Conservation (phyloP, 148 eudicot genomes). For the Rhododendron henanense region DNA sequence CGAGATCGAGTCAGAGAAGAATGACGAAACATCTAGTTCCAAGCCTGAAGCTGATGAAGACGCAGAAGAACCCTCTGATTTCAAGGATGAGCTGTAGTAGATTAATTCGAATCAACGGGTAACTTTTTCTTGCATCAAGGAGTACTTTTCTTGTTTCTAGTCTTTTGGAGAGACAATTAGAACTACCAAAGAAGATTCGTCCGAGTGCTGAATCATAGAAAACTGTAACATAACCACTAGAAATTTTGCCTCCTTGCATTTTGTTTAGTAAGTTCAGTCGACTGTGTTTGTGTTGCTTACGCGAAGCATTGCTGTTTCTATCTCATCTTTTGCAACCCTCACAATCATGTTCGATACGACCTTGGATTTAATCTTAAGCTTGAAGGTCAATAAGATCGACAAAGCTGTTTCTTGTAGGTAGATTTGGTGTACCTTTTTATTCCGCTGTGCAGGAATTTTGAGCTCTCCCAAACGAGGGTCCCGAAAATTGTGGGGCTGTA, state of each 20-base stretch:
- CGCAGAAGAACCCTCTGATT: conserved; percentile 14
- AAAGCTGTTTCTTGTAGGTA: background rate
- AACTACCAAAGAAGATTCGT: background rate
- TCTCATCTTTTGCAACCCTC: background rate
- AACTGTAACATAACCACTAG: background rate
- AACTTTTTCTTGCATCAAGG: background rate
- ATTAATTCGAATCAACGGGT: background rate
- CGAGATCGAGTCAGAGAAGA: conserved; percentile 50
- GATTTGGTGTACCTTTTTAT: background rate
- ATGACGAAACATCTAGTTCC: conserved; percentile 33
- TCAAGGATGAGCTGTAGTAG: conserved; percentile 76
- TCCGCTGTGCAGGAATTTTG: background rate
- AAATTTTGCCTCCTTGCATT: background rate
- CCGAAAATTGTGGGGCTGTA: background rate
- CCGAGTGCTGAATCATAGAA: background rate
- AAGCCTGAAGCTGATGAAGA: conserved; percentile 34
- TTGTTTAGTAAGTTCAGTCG: background rate
- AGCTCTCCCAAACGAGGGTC: background rate
- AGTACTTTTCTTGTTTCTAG: background rate
- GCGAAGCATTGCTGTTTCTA: background rate
- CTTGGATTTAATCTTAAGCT: background rate
- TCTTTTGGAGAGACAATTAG: background rate
- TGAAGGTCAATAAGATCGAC: background rate
- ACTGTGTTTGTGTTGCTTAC: background rate
- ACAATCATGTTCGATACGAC: background rate